Evolutionary conservation across 2,329 filamentous ascomycete genomes (phyloP).

Genomic region (Pyricularia grisea): DNA sequence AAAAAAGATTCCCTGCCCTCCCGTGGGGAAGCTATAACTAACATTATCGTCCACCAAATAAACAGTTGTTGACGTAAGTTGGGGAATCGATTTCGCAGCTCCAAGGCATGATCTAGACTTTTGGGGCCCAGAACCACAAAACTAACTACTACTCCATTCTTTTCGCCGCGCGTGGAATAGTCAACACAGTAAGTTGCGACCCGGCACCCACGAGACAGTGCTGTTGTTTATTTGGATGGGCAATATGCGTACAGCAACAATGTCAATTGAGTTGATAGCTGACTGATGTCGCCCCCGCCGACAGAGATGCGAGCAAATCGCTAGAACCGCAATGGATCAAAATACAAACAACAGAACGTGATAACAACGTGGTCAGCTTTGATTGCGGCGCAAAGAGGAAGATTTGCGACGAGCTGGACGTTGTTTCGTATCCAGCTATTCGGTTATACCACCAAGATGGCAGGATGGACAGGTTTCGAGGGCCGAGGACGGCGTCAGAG

Average conservation of each 20-base stretch:
- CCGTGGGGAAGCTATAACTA: background rate
- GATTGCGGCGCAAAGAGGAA: constrained; percentile 26
- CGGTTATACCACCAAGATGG: constrained; percentile 28
- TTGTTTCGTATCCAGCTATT: constrained; percentile 37
- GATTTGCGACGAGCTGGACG: constrained; percentile 29
- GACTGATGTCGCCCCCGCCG: background rate
- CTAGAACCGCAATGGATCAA: constrained; percentile 26
- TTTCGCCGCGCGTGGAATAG: constrained; percentile 1
- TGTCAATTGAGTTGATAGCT: background rate
- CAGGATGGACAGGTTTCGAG: constrained; percentile 29
- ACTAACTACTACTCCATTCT: background rate
- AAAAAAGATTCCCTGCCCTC: background rate
- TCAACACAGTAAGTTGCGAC: constrained; percentile 9
- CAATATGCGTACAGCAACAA: no score
- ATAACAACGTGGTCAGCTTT: constrained; percentile 21
- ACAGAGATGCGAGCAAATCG: constrained; percentile 19
- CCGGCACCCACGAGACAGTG: background rate
- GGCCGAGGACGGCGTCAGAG: constrained; percentile 27
- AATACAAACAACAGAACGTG: constrained; percentile 13
- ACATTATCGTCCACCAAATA: background rate
- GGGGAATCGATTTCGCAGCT: background rate
- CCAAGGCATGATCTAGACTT: background rate
- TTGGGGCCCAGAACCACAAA: background rate
- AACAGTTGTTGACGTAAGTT: constrained; percentile 10
- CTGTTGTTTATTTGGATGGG: background rate